Evolutionary conservation across 2,329 filamentous ascomycete species (phyloP), one percentile per base, ranked within the genome.

Genomic region (Penicillium sp.): DNA sequence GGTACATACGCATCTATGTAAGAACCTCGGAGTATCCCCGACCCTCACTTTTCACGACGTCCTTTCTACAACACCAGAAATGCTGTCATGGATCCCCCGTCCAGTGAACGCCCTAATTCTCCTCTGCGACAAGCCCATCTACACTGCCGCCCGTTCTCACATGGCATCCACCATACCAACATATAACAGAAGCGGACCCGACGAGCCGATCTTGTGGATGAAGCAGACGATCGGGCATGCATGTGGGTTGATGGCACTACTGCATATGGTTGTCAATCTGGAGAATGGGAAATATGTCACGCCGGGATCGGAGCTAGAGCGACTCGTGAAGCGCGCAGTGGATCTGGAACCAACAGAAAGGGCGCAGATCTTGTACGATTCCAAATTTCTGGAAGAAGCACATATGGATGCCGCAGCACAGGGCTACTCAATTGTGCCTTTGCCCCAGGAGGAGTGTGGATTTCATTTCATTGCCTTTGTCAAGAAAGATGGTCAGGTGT

Each of bases 161-260:
- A 74, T 81, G 60, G 72, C 76, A 56, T 69, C 68, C 4, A 66
- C 69, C 27, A 74, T 72, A 42, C 52, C 62, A 2, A 66, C 72
- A 8, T 84, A 84, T 60, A 16, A 40, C 60, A 72, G 4, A 75
- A 9, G 75, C 63, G 18, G 81, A 81, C 19, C 66, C 72, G 59
- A 71, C 2, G 81, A 84, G 54, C 80, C 81, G 0, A 76, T 84
- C 4, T 69, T 84, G 19, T 85, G 82, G 81, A 83, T 82, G 67
- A 78, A 76, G 56, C 83, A 85, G 60, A 84, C 79, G 1, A 84
- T 84, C 52, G 75, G 78, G 14, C 74, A 85, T 61, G 80, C 81
- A 0, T 85, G 83, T 61, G 83, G 83, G 0, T 71, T 80, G n/a
- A 84, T 85, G 56, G 81, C 78, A 2, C 67, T 84, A 1, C 67